Percentiles rank a stretch among this genome's conserved stretches.
Conservation (phyloP, 176 grass and related monocot genomes). For the Typha latifolia region DNA sequence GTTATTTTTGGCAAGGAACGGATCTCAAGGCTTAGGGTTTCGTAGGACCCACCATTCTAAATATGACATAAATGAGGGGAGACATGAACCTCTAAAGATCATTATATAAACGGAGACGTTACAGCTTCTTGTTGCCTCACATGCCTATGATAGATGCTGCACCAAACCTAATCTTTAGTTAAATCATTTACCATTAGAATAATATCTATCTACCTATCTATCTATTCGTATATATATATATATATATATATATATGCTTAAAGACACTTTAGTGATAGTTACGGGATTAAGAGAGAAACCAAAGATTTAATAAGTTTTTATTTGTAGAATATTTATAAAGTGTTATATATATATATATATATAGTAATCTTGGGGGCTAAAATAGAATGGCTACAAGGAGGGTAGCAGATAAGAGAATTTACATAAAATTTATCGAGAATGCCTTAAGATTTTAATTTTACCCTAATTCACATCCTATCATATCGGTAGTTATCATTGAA, state of each 20-base stretch:
- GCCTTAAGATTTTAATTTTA: too few species aligned
- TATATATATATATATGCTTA: too few species aligned
- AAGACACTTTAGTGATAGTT: too few species aligned
- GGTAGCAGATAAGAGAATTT: too few species aligned
- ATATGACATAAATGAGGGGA: constrained; percentile 1
- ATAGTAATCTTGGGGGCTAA: too few species aligned
- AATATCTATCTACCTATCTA: not conserved
- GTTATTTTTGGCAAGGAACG: not conserved
- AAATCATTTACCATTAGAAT: constrained; percentile 6
- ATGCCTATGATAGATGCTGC: not conserved
- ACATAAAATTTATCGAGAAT: too few species aligned
- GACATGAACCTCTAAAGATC: not conserved
- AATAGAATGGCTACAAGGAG: too few species aligned
- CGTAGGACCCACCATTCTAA: not conserved
- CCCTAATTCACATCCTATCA: too few species aligned
- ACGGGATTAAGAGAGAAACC: too few species aligned
- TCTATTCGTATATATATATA: not conserved
- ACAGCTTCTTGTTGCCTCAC: not conserved
- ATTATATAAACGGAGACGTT: not conserved
- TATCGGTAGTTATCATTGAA: too few species aligned
- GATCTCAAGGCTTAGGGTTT: not conserved
- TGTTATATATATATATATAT: not conserved
- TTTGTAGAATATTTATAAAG: too few species aligned
- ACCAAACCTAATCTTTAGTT: not conserved
- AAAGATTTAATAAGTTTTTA: too few species aligned